These are phyloP conservation scores for Cladosporium sphaerospermum DNA, from an alignment of 2,329 filamentous ascomycete species.

Conservation along the genomic window DNA sequence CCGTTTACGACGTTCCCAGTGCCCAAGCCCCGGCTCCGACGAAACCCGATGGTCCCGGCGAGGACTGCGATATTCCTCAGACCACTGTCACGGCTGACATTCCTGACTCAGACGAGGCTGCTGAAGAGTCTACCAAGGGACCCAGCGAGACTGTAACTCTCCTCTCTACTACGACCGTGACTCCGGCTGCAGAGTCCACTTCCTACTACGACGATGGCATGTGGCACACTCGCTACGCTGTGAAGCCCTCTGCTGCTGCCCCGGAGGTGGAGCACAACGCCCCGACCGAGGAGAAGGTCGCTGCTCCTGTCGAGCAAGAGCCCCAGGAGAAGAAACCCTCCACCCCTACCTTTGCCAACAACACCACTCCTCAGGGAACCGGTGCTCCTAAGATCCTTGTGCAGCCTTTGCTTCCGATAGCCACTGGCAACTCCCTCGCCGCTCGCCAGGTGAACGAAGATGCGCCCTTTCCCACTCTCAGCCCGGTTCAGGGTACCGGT, in stretches of 20 bases:
- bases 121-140: neutral
- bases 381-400: neutral
- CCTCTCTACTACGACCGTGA: conserved; percentile 12
- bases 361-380: neutral
- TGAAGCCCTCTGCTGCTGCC: conserved; percentile 25
- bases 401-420: neutral
- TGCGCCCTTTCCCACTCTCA: neutral
- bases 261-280: conserved; percentile 12
- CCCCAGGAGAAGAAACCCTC: neutral
- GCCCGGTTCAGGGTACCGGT: neutral
- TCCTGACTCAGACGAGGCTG: neutral
- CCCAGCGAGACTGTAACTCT: conserved; percentile 5
- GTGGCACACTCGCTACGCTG: conserved; percentile 39
- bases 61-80: neutral
- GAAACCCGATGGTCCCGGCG: neutral
- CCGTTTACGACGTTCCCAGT: neutral
- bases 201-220: conserved; percentile 40
- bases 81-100: conserved; percentile 1
- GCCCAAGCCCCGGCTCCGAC: neutral
- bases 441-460: neutral
- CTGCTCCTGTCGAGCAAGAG: neutral
- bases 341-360: neutral
- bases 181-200: conserved; percentile 17
- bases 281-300: conserved; percentile 2
- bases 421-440: neutral